Conservation (phyloP, 495 filamentous ascomycete species). For the Xylaria scruposa region DNA sequence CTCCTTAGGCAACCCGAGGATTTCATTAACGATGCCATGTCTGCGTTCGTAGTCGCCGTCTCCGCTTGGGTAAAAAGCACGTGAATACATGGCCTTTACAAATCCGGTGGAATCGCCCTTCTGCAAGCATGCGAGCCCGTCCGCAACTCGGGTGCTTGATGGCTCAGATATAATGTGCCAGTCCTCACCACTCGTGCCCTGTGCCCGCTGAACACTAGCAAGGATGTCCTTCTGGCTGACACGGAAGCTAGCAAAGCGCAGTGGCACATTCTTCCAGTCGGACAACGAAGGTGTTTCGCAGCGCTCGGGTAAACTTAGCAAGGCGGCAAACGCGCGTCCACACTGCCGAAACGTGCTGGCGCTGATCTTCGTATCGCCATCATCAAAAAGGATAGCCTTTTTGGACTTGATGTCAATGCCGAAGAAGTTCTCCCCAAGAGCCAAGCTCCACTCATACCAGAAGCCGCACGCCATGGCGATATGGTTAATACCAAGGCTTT, state of each 20-base stretch:
- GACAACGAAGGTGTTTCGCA: constrained; percentile 28
- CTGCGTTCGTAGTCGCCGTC: constrained; percentile 45
- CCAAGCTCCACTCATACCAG: constrained; percentile 49
- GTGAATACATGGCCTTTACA: constrained; percentile 53
- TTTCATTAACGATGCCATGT: constrained; percentile 49
- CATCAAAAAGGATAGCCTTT: constrained; percentile 35
- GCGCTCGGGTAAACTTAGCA: constrained; percentile 39
- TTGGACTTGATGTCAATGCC: constrained; percentile 32
- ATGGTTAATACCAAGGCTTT: constrained; percentile 38
- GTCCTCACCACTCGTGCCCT: constrained; percentile 50
- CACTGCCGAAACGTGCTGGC: constrained; percentile 43
- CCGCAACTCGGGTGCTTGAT: constrained; percentile 46
- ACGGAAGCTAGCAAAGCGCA: constrained; percentile 47
- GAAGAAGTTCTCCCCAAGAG: constrained; percentile 21
- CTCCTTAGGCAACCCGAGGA: constrained; percentile 58
- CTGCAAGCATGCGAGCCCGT: constrained; percentile 44
- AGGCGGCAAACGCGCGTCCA: constrained; percentile 39
- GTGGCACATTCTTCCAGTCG: constrained; percentile 42
- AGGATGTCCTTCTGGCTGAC: constrained; percentile 51
- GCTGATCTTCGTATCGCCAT: constrained; percentile 33
- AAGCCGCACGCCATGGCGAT: constrained; percentile 48
- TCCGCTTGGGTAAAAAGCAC: constrained; percentile 55
- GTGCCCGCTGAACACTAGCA: constrained; percentile 52
- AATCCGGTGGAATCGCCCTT: constrained; percentile 54
- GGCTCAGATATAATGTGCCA: constrained; percentile 57